Conservation (phyloP, 768 basidiomycete species). For the Thelephora ganbajun region DNA sequence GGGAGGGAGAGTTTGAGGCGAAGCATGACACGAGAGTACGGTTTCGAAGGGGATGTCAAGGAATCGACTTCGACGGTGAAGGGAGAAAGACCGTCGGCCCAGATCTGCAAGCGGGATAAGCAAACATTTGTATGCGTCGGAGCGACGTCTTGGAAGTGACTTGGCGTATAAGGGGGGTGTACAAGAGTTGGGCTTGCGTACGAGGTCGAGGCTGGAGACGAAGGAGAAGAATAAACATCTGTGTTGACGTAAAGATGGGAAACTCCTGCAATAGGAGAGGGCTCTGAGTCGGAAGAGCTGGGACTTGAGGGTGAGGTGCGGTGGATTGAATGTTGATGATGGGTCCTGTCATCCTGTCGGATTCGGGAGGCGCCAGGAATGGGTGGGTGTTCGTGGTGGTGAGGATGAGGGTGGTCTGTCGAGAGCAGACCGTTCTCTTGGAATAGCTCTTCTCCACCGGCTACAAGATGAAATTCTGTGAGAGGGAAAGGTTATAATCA, state of each 20-base stretch:
- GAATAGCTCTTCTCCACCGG: conserved; percentile 64
- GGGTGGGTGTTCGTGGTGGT: conserved; percentile 3
- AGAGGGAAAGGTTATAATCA: conserved; percentile 8
- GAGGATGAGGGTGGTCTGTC: conserved; percentile 27
- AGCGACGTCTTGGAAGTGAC: conserved; percentile 6
- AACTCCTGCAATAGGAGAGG: conserved; percentile 3
- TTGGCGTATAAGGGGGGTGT: neutral
- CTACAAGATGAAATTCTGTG: conserved; percentile 64
- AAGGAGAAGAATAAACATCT: conserved; percentile 10
- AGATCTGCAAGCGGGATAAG: conserved; percentile 22
- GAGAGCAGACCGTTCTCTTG: conserved; percentile 26
- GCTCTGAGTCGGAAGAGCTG: neutral
- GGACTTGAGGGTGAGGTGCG: too few species aligned
- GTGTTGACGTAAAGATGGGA: neutral
- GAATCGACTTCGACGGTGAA: conserved; percentile 46
- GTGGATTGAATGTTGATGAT: too few species aligned
- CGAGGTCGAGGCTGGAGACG: conserved; percentile 24
- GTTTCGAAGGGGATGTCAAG: conserved; percentile 23
- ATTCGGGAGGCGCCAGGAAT: conserved; percentile 6
- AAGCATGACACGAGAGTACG: conserved; percentile 28
- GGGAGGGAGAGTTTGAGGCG: conserved; percentile 47
- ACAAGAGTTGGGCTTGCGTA: neutral
- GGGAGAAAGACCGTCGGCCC: conserved; percentile 58
- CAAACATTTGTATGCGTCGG: conserved; percentile 17
- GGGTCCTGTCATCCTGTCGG: neutral